Percentiles rank a stretch among this genome's conserved stretches.
Evolutionary conservation across 495 filamentous ascomycete genomes (phyloP).

Genomic region (Pyrenula aspistea): DNA sequence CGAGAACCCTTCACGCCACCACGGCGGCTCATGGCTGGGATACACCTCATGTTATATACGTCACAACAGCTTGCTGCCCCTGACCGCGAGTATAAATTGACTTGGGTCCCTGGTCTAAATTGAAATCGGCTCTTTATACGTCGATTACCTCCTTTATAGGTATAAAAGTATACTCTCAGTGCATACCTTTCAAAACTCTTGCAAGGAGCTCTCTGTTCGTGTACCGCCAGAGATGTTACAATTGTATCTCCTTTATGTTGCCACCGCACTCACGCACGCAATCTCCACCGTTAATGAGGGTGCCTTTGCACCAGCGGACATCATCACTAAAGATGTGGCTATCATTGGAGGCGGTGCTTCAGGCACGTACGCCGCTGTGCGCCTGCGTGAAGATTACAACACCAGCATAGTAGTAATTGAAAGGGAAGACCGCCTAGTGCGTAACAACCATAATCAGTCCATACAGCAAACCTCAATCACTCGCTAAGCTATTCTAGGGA

Average conservation of each 20-base stretch:
- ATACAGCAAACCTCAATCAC: neutral
- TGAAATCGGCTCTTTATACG: neutral
- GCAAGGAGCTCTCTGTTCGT: neutral
- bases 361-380: slow-evolving; percentile 34
- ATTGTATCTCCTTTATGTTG: neutral
- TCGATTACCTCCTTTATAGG: neutral
- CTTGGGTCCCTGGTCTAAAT: neutral
- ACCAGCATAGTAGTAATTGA: slow-evolving; percentile 30
- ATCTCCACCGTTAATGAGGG: neutral
- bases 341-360: slow-evolving; percentile 35
- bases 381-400: slow-evolving; percentile 23
- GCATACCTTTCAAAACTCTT: neutral
- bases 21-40: neutral
- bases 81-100: neutral
- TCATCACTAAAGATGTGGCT: slow-evolving; percentile 19
- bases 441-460: slow-evolving; percentile 4
- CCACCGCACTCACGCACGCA: neutral
- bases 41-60: neutral
- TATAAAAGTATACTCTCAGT: neutral
- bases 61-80: neutral
- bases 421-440: slow-evolving; percentile 23
- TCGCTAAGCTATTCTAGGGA: slow-evolving; percentile 17
- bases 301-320: slow-evolving; percentile 2
- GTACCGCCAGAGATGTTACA: neutral
- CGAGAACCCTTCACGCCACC: neutral